Evolutionary conservation across 352 stramenopile species (phyloP).

Genomic region (Globisporangium lucens): DNA sequence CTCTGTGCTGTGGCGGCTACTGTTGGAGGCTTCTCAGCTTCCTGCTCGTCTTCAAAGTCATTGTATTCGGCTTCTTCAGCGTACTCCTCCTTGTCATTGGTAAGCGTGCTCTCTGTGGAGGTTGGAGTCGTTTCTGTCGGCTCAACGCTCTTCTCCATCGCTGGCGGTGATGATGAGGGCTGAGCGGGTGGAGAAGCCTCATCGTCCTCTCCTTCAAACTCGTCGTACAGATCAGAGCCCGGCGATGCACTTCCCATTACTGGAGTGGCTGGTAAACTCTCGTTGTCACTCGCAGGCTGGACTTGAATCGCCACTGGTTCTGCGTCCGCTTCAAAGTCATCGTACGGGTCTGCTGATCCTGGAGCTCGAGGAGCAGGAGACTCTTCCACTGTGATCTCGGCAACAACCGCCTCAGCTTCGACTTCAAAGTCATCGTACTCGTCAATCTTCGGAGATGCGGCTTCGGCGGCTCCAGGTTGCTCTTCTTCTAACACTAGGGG

Average conservation of each 20-base stretch:
- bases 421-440: conserved; percentile 12
- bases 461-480: not conserved
- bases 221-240: conserved; percentile 11
- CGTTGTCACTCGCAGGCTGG: not conserved
- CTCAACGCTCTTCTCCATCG: not conserved
- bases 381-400: not conserved
- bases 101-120: not conserved
- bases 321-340: conserved; percentile 8
- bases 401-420: not conserved
- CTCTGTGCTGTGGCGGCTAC: not conserved
- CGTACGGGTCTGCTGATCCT: conserved; percentile 6
- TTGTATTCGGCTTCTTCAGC: conserved; percentile 46
- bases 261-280: no score
- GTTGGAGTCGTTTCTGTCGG: not conserved
- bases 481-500: not conserved
- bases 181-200: not conserved
- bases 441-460: not conserved
- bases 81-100: conserved; percentile 26
- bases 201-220: conserved; percentile 12
- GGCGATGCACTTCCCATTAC: not conserved
- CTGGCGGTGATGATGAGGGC: not conserved
- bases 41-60: conserved; percentile 32
- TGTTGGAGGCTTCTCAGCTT: not conserved
- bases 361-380: not conserved
- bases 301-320: conserved; percentile 4